Evolutionary conservation across 192 early-diverging fungal genomes (phyloP).

Genomic region (Backusella macrospora): DNA sequence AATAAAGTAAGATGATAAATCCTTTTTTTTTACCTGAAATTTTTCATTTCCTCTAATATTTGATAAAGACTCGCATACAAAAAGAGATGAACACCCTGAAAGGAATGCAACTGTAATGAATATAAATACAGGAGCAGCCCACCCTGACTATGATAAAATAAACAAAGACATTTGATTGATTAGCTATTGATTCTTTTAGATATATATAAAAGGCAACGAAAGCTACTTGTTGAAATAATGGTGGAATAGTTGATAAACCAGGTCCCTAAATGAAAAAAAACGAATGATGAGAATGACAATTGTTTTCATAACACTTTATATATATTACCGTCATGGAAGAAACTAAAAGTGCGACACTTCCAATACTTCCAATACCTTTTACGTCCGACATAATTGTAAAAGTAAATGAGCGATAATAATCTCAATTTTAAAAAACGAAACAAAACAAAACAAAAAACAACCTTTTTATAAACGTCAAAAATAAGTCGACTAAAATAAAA

Average conservation of each 20-base stretch:
- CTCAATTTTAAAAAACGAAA: background rate
- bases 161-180: background rate
- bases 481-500: background rate
- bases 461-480: slow-evolving; percentile 14
- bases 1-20: background rate
- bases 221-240: slow-evolving; percentile 57
- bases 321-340: slow-evolving; percentile 37
- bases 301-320: background rate
- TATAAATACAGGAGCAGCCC: slow-evolving; percentile 44
- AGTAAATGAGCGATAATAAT: background rate
- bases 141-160: slow-evolving; percentile 42
- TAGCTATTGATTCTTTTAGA: background rate
- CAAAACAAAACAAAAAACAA: background rate
- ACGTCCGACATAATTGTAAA: slow-evolving; percentile 11
- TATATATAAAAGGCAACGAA: slow-evolving; percentile 38
- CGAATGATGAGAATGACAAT: background rate
- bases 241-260: slow-evolving; percentile 47
- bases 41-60: slow-evolving; percentile 70
- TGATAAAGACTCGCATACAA: slow-evolving; percentile 71
- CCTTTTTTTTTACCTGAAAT: slow-evolving; percentile 53
- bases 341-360: slow-evolving; percentile 31
- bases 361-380: slow-evolving; percentile 28
- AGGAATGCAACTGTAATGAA: slow-evolving; percentile 63
- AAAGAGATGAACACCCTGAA: slow-evolving; percentile 63
- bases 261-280: slow-evolving; percentile 23